Evolutionary conservation across 1,139 yeast genomes (phyloP).

Genomic region (Candida sanyaensis): DNA sequence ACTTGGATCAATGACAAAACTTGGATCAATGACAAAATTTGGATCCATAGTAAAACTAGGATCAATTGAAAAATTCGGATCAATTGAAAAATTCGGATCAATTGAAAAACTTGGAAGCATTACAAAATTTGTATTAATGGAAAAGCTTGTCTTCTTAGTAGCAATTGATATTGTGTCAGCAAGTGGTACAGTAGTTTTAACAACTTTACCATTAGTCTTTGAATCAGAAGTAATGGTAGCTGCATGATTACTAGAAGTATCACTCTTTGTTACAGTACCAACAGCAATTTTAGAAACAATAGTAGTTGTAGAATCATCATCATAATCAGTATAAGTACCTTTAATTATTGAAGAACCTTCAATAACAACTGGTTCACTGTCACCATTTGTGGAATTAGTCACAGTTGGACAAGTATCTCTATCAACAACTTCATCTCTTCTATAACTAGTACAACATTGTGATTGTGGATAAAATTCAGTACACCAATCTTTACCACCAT

Average conservation of each 20-base stretch:
- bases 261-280: background rate
- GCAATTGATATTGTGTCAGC: too few species aligned
- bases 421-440: constrained; percentile 16
- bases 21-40: background rate
- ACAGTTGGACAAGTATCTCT: constrained; percentile 19
- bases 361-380: background rate
- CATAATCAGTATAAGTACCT: background rate
- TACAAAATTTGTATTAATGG: too few species aligned
- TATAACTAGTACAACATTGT: constrained; percentile 18
- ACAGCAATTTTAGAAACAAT: background rate
- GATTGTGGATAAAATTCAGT: constrained; percentile 18
- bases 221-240: background rate
- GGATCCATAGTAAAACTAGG: background rate
- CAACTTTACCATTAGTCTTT: background rate
- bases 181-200: background rate
- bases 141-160: too few species aligned
- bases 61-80: too few species aligned
- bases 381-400: background rate
- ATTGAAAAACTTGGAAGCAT: too few species aligned
- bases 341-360: background rate
- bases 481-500: constrained; percentile 25
- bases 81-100: too few species aligned
- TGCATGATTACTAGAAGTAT: background rate
- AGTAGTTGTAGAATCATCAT: background rate
- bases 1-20: too few species aligned